Conservation (phyloP, 805 yeast genomes). For the Komagataella phaffii region DNA sequence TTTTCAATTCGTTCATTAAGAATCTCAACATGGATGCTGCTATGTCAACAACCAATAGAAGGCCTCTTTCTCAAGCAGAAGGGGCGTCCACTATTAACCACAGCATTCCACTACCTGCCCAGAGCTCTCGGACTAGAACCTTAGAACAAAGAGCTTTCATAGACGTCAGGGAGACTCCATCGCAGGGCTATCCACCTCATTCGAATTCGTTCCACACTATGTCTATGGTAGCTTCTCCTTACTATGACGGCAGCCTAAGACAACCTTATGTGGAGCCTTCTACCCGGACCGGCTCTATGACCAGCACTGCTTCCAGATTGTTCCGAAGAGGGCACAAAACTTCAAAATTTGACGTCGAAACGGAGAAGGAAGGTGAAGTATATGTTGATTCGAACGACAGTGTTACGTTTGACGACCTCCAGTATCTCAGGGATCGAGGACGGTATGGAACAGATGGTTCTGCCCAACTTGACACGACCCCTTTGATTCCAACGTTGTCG, state of each 20-base stretch:
- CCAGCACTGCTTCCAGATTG: constrained; percentile 9
- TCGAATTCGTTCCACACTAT: not conserved
- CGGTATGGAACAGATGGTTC: constrained; percentile 38
- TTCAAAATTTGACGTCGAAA: constrained; percentile 9
- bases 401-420: constrained; percentile 51
- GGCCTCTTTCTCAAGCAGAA: not conserved
- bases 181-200: not conserved
- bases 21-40: constrained; percentile 19
- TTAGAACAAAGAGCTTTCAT: not conserved
- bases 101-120: not conserved
- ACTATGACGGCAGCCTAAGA: not conserved
- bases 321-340: constrained; percentile 3
- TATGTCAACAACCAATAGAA: constrained; percentile 10
- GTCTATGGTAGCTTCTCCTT: not conserved
- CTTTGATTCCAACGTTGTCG: constrained; percentile 60
- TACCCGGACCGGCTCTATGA: not conserved
- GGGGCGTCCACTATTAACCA: not conserved
- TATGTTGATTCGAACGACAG: constrained; percentile 20
- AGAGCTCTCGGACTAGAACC: not conserved
- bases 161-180: not conserved
- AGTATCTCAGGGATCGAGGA: constrained; percentile 52
- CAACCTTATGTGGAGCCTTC: not conserved
- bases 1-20: not conserved
- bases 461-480: constrained; percentile 40
- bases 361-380: constrained; percentile 10